Base-by-base conservation (phyloP, 495 filamentous ascomycete genomes). In the Glonium stellatum region DNA sequence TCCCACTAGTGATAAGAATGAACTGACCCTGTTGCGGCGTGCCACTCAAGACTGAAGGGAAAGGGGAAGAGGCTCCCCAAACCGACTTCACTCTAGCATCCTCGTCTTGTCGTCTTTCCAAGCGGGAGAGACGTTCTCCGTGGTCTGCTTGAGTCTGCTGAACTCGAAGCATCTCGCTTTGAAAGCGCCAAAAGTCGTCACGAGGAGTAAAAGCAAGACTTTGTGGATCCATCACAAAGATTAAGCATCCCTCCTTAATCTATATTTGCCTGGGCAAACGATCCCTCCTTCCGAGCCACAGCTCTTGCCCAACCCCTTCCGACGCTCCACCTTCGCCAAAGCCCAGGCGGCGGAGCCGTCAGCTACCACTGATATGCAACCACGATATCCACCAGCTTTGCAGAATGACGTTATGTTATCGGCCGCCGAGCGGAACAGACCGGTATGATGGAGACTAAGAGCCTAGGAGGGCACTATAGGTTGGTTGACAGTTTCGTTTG, bases 161-260 rank as follows among this genome's bases (percentile, higher is more conserved):
- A 42, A 96, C 77, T 67, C 88, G 86, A 73, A 85, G 89, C 76
- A 97, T 79, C 66, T 95, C 89, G 76, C 89, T 87, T 70, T 92
- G 86, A 59, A 96, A 79, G 75, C 86, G 85, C 81, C 89, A 92
- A 58, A 92, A 78, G 73, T 95, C 90, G 77, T 88, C 87, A 67
- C 80, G 81, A 59, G 84, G 83, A 50, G 80, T 81, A 71, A 84
- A 81, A 31, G 77, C 73, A 64, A 74, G 60, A 50, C 66, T 82
- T 72, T 86, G 84, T 36, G 83, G 78, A 77, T 87, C 84, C 84
- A 87, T 87, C 51, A 65, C 70, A 57, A 47, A 22, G 41, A 8
- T 18, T 55, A 59, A 51, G 65, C 65, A 67, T 67, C 35, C 61
- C 65, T 59, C 53, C 54, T 4, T 37, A 12, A 4, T 13, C 21